A percentile compares a stretch with the other conserved stretches of the same genome.
phyloP scores from a whole-genome alignment of 306 rosid species.

The Alnus glutinosa region DNA sequence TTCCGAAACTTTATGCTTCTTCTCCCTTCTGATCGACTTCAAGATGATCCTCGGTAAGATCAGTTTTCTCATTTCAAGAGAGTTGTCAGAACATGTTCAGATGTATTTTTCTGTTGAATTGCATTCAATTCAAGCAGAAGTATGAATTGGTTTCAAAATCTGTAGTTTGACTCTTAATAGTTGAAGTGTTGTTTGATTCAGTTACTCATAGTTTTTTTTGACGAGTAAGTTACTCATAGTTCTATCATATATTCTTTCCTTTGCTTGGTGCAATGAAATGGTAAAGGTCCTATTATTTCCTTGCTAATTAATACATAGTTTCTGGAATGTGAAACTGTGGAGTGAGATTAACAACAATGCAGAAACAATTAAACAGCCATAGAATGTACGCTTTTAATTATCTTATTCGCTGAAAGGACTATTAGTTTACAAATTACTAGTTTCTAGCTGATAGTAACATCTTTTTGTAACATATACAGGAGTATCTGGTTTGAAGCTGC shows the following conservation, averaged over 20 bases:
- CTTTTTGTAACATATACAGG: conserved; percentile 51
- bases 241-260: neutral
- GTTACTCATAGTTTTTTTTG: neutral
- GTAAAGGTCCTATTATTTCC: neutral
- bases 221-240: neutral
- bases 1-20: conserved; percentile 96
- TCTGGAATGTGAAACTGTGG: neutral
- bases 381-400: conserved; percentile 4
- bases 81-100: neutral
- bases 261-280: neutral
- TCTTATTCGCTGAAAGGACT: neutral
- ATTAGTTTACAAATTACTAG: conserved; percentile 4
- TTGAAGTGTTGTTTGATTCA: neutral
- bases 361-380: neutral
- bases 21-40: conserved; percentile 97
- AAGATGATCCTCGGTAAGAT: conserved; percentile 95
- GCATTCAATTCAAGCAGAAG: neutral
- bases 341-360: conserved; percentile 6
- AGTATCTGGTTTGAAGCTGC: conserved; percentile 99
- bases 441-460: conserved; percentile 28
- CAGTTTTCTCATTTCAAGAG: conserved; percentile 29
- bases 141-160: conserved; percentile 3
- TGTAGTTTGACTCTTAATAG: neutral
- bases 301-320: conserved; percentile 4
- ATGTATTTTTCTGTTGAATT: conserved; percentile 1